Evolutionary conservation across 164 flowering plant species (phyloP).

Genomic region (Kingdonia uniflora): DNA sequence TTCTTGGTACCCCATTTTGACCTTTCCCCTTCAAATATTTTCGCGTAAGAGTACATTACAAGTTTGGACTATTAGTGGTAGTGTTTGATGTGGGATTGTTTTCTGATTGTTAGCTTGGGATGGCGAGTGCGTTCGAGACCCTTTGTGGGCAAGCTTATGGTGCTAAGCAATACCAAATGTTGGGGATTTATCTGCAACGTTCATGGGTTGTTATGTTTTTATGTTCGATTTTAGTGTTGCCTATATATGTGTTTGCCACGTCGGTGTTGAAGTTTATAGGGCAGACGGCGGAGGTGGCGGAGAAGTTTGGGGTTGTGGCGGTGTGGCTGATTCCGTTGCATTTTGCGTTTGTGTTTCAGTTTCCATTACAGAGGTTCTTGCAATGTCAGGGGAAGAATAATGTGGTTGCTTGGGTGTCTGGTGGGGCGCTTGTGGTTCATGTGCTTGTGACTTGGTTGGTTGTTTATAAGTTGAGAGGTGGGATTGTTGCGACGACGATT

Average conservation of each 20-base stretch:
- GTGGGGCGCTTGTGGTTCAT: conserved; percentile 24
- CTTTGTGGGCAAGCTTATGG: conserved; percentile 88
- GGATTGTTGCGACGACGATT: conserved; percentile 31
- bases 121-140: conserved; percentile 86
- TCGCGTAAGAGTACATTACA: no score
- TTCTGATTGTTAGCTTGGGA: conserved; percentile 43
- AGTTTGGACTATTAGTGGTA: no score
- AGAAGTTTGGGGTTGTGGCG: conserved; percentile 36
- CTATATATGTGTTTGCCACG: conserved; percentile 51
- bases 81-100: no score
- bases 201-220: conserved; percentile 69
- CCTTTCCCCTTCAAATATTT: no score
- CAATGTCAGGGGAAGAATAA: conserved; percentile 42
- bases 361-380: conserved; percentile 40
- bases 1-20: conserved; percentile 62
- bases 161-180: conserved; percentile 50
- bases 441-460: conserved; percentile 31
- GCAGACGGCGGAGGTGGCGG: conserved; percentile 51
- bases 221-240: conserved; percentile 35
- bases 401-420: conserved; percentile 30
- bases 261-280: conserved; percentile 53
- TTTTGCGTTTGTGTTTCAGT: conserved; percentile 36
- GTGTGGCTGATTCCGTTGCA: conserved; percentile 38
- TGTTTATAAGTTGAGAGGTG: conserved; percentile 22
- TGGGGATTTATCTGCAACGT: conserved; percentile 77